Conservation (phyloP, 768 basidiomycete species). For the Tulasnella sp. region DNA sequence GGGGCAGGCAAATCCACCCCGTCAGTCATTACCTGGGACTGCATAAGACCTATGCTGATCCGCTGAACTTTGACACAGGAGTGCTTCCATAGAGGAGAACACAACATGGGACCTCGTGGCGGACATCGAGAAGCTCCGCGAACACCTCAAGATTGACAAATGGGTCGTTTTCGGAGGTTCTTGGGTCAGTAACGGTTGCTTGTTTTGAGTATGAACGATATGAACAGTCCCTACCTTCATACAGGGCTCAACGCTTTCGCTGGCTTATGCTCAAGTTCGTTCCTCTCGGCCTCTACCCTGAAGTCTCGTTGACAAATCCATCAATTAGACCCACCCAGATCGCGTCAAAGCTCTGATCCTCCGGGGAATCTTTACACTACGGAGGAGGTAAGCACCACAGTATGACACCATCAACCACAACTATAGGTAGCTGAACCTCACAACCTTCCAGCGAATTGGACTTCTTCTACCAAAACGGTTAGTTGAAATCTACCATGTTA, state of each 20-base stretch:
- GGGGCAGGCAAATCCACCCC: slow-evolving; percentile 81
- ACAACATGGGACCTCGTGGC: slow-evolving; percentile 90
- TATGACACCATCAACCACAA: background rate
- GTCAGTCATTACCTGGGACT: too few species aligned
- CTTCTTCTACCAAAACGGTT: slow-evolving; percentile 87
- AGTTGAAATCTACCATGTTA: slow-evolving; percentile 51
- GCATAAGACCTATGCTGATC: too few species aligned
- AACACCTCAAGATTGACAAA: slow-evolving; percentile 61
- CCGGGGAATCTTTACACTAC: slow-evolving; percentile 75
- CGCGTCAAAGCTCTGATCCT: slow-evolving; percentile 67
- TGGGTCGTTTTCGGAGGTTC: slow-evolving; percentile 96
- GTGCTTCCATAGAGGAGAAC: slow-evolving; percentile 68
- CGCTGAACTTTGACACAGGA: slow-evolving; percentile 35
- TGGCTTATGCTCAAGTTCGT: slow-evolving; percentile 72
- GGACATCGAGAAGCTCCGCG: slow-evolving; percentile 73
- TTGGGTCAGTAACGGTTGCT: slow-evolving; percentile 52
- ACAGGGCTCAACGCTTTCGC: slow-evolving; percentile 70
- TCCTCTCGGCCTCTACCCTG: background rate
- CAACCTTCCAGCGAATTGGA: slow-evolving; percentile 47
- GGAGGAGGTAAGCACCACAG: slow-evolving; percentile 43
- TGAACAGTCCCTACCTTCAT: slow-evolving; percentile 20
- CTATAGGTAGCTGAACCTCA: too few species aligned
- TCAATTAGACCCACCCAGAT: slow-evolving; percentile 56
- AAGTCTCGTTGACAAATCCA: background rate
- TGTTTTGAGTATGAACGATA: background rate